A percentile compares a stretch with the other conserved stretches of the same genome.
Evolutionary conservation across 345 rosid species (phyloP).

Genomic region (Brassica rapa): DNA sequence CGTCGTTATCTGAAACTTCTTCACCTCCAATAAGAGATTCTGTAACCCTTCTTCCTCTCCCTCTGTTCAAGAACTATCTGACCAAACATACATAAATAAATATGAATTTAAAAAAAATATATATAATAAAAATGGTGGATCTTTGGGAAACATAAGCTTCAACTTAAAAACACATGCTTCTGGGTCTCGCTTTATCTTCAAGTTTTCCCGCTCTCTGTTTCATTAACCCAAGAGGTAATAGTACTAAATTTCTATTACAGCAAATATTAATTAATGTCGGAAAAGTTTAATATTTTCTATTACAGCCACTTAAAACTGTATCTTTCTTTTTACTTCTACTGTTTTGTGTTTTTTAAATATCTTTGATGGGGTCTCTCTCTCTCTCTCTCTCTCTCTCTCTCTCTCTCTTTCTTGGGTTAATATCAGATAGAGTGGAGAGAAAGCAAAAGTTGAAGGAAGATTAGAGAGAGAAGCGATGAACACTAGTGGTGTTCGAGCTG

Average conservation of each 20-base stretch:
- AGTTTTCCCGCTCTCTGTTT: constrained; percentile 65
- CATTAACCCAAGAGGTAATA: constrained; percentile 2
- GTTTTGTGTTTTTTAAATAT: neutral
- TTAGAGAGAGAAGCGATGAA: constrained; percentile 53
- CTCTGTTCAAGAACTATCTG: constrained; percentile 42
- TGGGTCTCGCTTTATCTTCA: constrained; percentile 56
- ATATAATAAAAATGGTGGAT: constrained; percentile 18
- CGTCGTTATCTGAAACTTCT: constrained; percentile 50
- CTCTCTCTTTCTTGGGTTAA: constrained; percentile 11
- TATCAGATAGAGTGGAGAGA: constrained; percentile 37
- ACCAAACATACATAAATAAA: neutral
- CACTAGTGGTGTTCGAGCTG: constrained; percentile 69
- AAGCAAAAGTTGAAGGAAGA: constrained; percentile 30
- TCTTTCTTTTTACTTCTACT: neutral
- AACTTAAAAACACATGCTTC: constrained; percentile 36
- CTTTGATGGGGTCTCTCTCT: neutral
- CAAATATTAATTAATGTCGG: neutral
- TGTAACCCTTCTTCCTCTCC: constrained; percentile 41
- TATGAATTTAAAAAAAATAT: neutral
- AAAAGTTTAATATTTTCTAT: neutral
- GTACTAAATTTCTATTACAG: constrained; percentile 3
- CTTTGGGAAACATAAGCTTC: constrained; percentile 34
- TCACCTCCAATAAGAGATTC: constrained; percentile 39
- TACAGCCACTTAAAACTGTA: neutral
- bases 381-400: neutral